phyloP scores from a whole-genome alignment of 106 monocot species.

The Phalaenopsis aphrodite region DNA sequence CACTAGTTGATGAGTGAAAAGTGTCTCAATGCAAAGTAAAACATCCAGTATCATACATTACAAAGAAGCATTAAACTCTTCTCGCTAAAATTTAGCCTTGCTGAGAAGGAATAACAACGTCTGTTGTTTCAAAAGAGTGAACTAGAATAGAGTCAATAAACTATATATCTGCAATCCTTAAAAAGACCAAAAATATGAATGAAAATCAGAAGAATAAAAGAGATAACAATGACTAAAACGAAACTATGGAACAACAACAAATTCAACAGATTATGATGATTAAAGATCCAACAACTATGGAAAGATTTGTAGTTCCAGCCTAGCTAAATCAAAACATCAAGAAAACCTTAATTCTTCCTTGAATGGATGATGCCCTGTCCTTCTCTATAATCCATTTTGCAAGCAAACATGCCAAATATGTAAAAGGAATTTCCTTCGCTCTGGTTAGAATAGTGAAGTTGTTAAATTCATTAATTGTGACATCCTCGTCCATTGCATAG shows the following conservation, averaged over 20 bases:
- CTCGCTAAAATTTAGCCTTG: not conserved
- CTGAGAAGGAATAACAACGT: not conserved
- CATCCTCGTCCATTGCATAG: slow-evolving; percentile 10
- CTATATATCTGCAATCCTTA: not conserved
- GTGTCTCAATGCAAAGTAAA: not conserved
- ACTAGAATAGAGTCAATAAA: not conserved
- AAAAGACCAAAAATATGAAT: not conserved
- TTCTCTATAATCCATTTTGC: slow-evolving; percentile 45
- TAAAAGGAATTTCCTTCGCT: slow-evolving; percentile 64
- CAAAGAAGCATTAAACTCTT: not conserved
- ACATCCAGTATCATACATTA: not conserved
- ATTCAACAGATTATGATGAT: slow-evolving; percentile 5
- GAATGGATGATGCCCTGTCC: slow-evolving; percentile 33
- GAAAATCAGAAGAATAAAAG: not conserved
- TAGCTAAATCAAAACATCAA: not conserved
- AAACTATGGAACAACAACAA: not conserved
- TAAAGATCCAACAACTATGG: not conserved
- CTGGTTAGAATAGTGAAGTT: slow-evolving; percentile 39
- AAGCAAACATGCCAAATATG: slow-evolving; percentile 60
- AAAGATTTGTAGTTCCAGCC: not conserved
- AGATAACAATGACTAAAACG: not conserved
- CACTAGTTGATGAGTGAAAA: not conserved
- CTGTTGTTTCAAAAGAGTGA: not conserved
- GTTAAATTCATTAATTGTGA: slow-evolving; percentile 20
- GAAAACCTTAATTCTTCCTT: slow-evolving; percentile 75